Conservation (phyloP, 768 basidiomycete genomes). For the Pleurotus ostreatus region DNA sequence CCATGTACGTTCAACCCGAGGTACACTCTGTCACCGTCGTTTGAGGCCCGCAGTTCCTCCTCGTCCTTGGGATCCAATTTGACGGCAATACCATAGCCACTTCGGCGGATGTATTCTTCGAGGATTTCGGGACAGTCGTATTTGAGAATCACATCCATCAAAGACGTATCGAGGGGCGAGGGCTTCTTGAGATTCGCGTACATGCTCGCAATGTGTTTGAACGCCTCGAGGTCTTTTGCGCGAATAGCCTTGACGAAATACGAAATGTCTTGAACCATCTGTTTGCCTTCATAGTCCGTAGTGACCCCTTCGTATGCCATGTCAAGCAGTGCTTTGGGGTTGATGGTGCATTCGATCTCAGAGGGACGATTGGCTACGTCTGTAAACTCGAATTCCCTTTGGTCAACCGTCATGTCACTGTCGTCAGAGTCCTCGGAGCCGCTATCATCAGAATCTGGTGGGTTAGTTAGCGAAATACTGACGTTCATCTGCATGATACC, state of each 20-base stretch:
- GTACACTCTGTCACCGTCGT: constrained; percentile 42
- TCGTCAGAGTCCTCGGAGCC: constrained; percentile 38
- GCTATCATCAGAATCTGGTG: constrained; percentile 20
- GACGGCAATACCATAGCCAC: constrained; percentile 37
- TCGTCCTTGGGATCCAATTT: constrained; percentile 19
- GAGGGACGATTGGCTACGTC: constrained; percentile 52
- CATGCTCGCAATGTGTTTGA: constrained; percentile 42
- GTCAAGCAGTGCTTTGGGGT: constrained; percentile 34
- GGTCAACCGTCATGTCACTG: constrained; percentile 29
- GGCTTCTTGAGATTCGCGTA: constrained; percentile 31
- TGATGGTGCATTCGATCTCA: constrained; percentile 33
- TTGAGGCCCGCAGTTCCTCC: constrained; percentile 20
- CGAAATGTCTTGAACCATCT: constrained; percentile 8
- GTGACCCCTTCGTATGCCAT: background rate
- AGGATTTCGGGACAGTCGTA: constrained; percentile 46
- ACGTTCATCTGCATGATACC: background rate
- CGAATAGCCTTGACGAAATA: constrained; percentile 33
- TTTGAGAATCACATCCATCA: constrained; percentile 26
- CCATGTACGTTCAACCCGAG: constrained; percentile 61
- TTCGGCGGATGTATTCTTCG: constrained; percentile 53
- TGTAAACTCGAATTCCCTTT: constrained; percentile 38
- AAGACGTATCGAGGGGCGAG: constrained; percentile 17
- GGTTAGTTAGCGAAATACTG: background rate
- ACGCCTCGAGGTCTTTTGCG: constrained; percentile 46
- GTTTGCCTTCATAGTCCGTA: constrained; percentile 3